A percentile compares a stretch with the other conserved stretches of the same genome.
Evolutionary conservation across 1,284 basidiomycete genomes (phyloP).

Genomic region (Papiliotrema terrestris): DNA sequence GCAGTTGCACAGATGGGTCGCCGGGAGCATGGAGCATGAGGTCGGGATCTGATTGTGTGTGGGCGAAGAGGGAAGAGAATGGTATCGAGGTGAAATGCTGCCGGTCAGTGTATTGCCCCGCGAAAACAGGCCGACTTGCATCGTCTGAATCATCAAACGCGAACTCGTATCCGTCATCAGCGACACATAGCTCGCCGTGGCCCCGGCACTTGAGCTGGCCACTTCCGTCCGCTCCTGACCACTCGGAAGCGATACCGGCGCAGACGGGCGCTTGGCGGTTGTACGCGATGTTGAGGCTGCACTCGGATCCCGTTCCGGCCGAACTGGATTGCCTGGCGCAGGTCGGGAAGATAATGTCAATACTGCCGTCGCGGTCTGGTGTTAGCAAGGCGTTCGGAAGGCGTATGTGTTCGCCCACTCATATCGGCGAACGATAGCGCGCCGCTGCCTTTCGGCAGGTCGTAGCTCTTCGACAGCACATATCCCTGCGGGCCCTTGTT

Average conservation of each 20-base stretch:
- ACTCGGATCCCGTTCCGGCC: conserved; percentile 67
- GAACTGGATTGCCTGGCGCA: conserved; percentile 67
- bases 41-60: conserved; percentile 41
- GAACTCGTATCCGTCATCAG: conserved; percentile 77
- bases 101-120: not conserved
- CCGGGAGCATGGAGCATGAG: conserved; percentile 60
- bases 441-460: conserved; percentile 73
- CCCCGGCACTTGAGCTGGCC: conserved; percentile 59
- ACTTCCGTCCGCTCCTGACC: conserved; percentile 1
- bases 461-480: conserved; percentile 62
- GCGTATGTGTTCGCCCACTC: conserved; percentile 60
- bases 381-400: not conserved
- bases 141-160: conserved; percentile 61
- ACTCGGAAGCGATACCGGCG: conserved; percentile 26
- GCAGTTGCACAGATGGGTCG: conserved; percentile 65
- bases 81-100: conserved; percentile 68
- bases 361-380: conserved; percentile 88
- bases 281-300: conserved; percentile 86
- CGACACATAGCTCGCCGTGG: conserved; percentile 73
- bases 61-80: conserved; percentile 60
- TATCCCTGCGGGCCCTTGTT: conserved; percentile 77
- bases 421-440: conserved; percentile 88
- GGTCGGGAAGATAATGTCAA: conserved; percentile 88
- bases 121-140: conserved; percentile 50
- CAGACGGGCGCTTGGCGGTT: conserved; percentile 89